These are phyloP conservation scores for Roridomyces roridus DNA, from an alignment of 768 basidiomycete genomes.

Conservation along the genomic window DNA sequence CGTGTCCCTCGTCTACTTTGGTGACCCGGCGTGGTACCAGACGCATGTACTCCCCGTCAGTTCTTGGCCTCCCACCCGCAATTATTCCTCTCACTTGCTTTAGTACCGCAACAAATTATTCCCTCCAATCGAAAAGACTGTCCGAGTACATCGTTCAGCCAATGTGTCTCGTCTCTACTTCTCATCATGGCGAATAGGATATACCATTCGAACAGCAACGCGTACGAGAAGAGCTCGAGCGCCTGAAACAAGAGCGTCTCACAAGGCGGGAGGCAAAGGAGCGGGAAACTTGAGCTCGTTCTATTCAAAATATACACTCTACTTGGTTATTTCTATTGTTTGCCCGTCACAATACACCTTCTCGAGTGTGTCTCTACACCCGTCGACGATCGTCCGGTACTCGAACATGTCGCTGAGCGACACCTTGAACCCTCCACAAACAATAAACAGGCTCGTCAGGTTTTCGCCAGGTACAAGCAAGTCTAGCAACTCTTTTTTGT, in stretches of 20 bases:
- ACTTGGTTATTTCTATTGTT: conserved; percentile 35
- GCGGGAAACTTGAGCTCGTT: conserved; percentile 1
- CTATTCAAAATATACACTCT: conserved; percentile 1
- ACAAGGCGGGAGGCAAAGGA: conserved; percentile 4
- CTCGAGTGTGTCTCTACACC: conserved; percentile 40
- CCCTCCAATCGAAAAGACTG: conserved; percentile 62
- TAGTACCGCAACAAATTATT: conserved; percentile 80
- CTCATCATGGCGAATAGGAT: conserved; percentile 40
- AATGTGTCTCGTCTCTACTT: neutral
- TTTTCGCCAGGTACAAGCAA: conserved; percentile 47
- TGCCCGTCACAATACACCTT: conserved; percentile 48
- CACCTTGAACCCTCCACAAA: conserved; percentile 77
- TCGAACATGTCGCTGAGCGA: conserved; percentile 57
- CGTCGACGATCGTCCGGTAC: conserved; percentile 49
- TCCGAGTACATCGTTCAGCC: conserved; percentile 44
- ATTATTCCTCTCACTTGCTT: neutral
- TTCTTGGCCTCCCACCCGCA: neutral
- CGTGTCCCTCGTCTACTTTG: conserved; percentile 80
- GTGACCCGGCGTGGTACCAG: conserved; percentile 88
- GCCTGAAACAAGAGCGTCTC: conserved; percentile 67
- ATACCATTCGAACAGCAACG: conserved; percentile 71
- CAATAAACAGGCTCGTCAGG: conserved; percentile 66
- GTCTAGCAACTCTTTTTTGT: conserved; percentile 61
- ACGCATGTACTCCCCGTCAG: conserved; percentile 76
- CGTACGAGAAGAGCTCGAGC: conserved; percentile 71